These are phyloP conservation scores for Colletotrichum australisinense DNA, from an alignment of 2,329 filamentous ascomycete species.

Conservation along the genomic window DNA sequence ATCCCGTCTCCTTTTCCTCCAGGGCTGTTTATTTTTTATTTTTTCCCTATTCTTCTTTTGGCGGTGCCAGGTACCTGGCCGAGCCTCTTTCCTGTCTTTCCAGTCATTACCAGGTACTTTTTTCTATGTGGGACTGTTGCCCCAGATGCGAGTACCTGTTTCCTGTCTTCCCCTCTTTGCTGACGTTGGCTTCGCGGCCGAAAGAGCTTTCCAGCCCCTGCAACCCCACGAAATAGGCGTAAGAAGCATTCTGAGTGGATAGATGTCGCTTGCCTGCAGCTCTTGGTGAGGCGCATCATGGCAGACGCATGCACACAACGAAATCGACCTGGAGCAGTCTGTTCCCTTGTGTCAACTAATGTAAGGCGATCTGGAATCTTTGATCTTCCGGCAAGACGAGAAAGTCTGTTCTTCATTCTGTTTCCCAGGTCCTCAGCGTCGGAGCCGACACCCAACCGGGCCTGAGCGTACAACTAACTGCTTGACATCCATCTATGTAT, in stretches of 20 bases:
- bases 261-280: constrained; percentile 3
- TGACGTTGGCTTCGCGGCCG: constrained; percentile 23
- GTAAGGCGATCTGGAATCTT: background rate
- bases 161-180: constrained; percentile 27
- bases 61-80: constrained; percentile 14
- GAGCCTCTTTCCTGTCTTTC: constrained; percentile 19
- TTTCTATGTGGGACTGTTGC: background rate
- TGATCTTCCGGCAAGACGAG: background rate
- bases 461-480: background rate
- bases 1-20: constrained; percentile 6
- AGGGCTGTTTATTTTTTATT: background rate
- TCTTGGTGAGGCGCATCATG: constrained; percentile 23
- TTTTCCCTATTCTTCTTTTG: background rate
- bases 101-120: constrained; percentile 28
- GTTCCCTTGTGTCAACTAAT: constrained; percentile 9
- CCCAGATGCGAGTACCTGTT: background rate
- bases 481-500: background rate
- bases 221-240: constrained; percentile 28
- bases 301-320: constrained; percentile 5
- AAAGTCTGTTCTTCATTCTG: constrained; percentile 1
- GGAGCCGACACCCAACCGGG: background rate
- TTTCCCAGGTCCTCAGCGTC: background rate
- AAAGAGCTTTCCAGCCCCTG: constrained; percentile 20
- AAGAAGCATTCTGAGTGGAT: background rate
- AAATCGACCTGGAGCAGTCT: background rate